phyloP scores from a whole-genome alignment of 345 rosid genomes.

The Erodium maritimum region DNA sequence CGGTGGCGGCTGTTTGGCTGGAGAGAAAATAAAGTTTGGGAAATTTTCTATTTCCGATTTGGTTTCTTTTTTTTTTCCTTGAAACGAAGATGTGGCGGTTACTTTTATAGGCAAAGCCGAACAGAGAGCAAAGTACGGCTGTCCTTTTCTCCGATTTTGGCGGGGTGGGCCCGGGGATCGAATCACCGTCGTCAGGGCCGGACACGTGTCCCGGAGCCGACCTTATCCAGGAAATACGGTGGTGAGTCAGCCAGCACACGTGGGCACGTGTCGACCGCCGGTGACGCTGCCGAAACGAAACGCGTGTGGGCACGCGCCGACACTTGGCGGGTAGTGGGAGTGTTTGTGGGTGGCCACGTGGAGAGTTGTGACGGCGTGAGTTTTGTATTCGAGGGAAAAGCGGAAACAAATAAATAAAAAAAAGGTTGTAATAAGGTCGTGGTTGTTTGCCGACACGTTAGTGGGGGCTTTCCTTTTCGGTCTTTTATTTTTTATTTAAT shows the following conservation, averaged over 20 bases:
- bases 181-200: conserved; percentile 7
- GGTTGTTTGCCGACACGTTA: not conserved
- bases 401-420: not conserved
- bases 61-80: not conserved
- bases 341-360: not conserved
- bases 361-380: not conserved
- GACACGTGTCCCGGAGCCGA: conserved; percentile 29
- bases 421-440: not conserved
- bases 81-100: not conserved
- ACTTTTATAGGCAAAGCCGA: conserved; percentile 21
- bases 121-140: conserved; percentile 52
- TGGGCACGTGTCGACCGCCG: conserved; percentile 20
- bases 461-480: too few relatives aligned
- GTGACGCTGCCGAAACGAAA: too few relatives aligned
- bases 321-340: conserved; percentile 10
- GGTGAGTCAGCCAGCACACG: conserved; percentile 9
- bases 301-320: conserved; percentile 12
- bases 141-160: conserved; percentile 34
- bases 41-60: not conserved
- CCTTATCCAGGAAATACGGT: conserved; percentile 17
- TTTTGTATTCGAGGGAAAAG: conserved; percentile 10
- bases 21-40: not conserved
- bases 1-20: not conserved
- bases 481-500: too few relatives aligned
- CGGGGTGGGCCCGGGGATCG: conserved; percentile 14